Evolutionary conservation across 2,329 filamentous ascomycete genomes (phyloP), one percentile per base, ranked within the genome.

Genomic region (Parafenestella ontariensis): DNA sequence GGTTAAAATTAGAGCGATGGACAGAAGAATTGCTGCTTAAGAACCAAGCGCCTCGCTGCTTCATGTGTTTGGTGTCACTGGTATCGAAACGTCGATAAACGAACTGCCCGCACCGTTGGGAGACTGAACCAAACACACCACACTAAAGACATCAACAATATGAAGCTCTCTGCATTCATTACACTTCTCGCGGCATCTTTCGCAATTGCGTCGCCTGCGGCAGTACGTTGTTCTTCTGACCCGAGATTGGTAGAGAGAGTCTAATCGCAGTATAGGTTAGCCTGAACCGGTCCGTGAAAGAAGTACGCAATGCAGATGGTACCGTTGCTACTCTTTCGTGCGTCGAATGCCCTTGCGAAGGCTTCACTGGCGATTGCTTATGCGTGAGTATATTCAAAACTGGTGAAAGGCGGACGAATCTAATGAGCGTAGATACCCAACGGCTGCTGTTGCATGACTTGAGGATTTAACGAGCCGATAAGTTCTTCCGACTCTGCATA

Each of bases 361-460:
- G 62, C 21, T 70, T 64, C 13, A 17, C 31, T 5, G 51, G 55
- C 11, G 24, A 7, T 29, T 72, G 69, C 56, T 64, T 34, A 55
- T 72, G 70, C 46, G 70, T 71, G 45, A 58, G 65, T 68, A 31
- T 18, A 23, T 13, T 7, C 13, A 5, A 15, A 24, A 11, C 8
- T 4, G 18, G 2, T 23, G 20, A 23, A n/a, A 6, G 15, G 37
- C 5, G 11, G 11, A 23, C 3, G 15, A 9, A 23, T 40, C 20
- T 40, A 15, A 40, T 10, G n/a, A 29, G 11, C 15, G 0, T 10
- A 71, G 70, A 55, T 72, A 11, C 64, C 66, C 0, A 68, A 71
- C 24, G 69, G 70, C 10, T 72, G 70, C 56, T 72, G 70, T 54
- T 71, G 68, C 59, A 52, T 45, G 40, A n/a, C 26, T 26, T 28